phyloP scores from a whole-genome alignment of 768 basidiomycete species.

The Pleurotus sapidus region DNA sequence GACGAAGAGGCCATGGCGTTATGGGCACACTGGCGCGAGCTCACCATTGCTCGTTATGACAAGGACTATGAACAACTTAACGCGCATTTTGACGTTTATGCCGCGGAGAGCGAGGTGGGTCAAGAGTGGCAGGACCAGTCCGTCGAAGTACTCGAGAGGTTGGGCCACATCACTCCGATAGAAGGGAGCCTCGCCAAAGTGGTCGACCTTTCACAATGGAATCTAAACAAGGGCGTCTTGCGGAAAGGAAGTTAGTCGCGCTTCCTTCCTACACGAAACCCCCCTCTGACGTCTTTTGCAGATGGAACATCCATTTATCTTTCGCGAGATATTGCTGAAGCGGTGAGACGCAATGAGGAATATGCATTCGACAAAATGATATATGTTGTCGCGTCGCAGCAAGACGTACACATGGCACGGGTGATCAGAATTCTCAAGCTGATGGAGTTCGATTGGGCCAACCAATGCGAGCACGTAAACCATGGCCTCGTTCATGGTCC shows the following conservation, averaged over 20 bases:
- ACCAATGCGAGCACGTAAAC: background rate
- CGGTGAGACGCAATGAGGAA: slow-evolving; percentile 64
- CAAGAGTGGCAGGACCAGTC: slow-evolving; percentile 27
- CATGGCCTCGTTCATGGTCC: slow-evolving; percentile 3
- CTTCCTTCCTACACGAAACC: background rate
- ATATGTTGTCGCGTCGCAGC: slow-evolving; percentile 35
- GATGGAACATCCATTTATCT: slow-evolving; percentile 52
- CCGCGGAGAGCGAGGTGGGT: slow-evolving; percentile 32
- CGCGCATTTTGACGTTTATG: slow-evolving; percentile 37
- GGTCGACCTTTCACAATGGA: slow-evolving; percentile 30
- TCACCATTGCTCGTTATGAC: slow-evolving; percentile 33
- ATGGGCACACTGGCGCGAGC: slow-evolving; percentile 36
- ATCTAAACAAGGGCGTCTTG: slow-evolving; percentile 35
- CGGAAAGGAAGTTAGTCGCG: slow-evolving; percentile 23
- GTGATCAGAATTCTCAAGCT: slow-evolving; percentile 23
- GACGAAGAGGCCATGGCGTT: slow-evolving; percentile 30
- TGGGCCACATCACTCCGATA: slow-evolving; percentile 8
- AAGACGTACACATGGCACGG: slow-evolving; percentile 10
- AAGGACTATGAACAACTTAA: slow-evolving; percentile 32
- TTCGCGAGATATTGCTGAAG: slow-evolving; percentile 73
- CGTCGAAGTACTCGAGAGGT: slow-evolving; percentile 24
- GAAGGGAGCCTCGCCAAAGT: slow-evolving; percentile 24
- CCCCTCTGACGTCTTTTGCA: slow-evolving; percentile 5
- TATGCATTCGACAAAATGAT: slow-evolving; percentile 70
- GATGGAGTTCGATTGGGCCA: background rate